phyloP scores from a whole-genome alignment of 441 rosid genomes.

The Aleurites moluccanus region DNA sequence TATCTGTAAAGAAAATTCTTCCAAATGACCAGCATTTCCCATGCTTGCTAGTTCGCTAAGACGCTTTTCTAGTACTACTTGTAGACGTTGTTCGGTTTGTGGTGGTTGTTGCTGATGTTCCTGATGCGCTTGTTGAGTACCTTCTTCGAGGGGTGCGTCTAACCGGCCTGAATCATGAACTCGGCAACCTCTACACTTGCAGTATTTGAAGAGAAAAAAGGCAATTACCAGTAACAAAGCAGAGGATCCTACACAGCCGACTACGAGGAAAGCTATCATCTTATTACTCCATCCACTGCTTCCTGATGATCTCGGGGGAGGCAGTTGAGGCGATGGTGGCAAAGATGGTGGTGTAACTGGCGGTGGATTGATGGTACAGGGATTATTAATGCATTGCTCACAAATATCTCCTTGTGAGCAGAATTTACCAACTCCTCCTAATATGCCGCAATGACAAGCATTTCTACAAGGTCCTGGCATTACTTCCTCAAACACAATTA shows the following conservation, averaged over 20 bases:
- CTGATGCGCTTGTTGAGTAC: constrained; percentile 5
- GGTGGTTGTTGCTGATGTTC: constrained; percentile 16
- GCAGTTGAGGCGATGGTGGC: background rate
- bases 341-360: background rate
- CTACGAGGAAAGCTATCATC: constrained; percentile 51
- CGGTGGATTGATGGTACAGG: background rate
- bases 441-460: constrained; percentile 31
- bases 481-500: constrained; percentile 26
- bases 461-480: constrained; percentile 52
- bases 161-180: constrained; percentile 75
- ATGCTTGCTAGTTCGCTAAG: constrained; percentile 63
- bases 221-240: constrained; percentile 36
- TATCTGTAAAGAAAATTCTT: constrained; percentile 51
- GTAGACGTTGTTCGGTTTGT: constrained; percentile 20
- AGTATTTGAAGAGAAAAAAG: constrained; percentile 43
- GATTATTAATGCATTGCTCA: constrained; percentile 2
- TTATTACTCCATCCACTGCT: constrained; percentile 34
- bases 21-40: constrained; percentile 55
- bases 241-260: constrained; percentile 64
- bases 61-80: constrained; percentile 53
- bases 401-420: constrained; percentile 40
- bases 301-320: background rate
- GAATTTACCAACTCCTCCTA: constrained; percentile 25
- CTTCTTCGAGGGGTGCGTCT: constrained; percentile 26
- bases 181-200: constrained; percentile 47